These are phyloP conservation scores for Linnemannia elongata DNA, from an alignment of 192 early-diverging fungal species.

Conservation along the genomic window DNA sequence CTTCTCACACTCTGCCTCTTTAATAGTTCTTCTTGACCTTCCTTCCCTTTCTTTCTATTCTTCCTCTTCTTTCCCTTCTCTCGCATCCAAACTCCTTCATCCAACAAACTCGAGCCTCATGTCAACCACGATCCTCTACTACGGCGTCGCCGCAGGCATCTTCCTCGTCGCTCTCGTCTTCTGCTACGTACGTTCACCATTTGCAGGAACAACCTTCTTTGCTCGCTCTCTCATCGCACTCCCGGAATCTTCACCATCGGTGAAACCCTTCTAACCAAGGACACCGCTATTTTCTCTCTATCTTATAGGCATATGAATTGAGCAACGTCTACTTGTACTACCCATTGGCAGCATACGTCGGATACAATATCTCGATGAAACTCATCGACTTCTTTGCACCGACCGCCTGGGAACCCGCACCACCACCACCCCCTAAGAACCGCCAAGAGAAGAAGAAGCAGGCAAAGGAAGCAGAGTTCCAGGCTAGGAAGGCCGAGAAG, in stretches of 20 bases:
- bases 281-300: neutral
- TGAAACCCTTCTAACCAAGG: neutral
- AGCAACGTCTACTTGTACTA: conserved; percentile 42
- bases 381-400: conserved; percentile 30
- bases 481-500: conserved; percentile 35
- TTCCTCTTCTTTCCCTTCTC: neutral
- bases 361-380: conserved; percentile 37
- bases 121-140: conserved; percentile 33
- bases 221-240: neutral
- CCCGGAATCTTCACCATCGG: neutral
- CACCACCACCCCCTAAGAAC: conserved; percentile 35
- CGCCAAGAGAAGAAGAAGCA: conserved; percentile 55
- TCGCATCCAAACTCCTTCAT: neutral
- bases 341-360: conserved; percentile 34
- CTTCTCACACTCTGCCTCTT: neutral
- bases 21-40: neutral
- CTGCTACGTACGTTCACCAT: conserved; percentile 33
- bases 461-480: conserved; percentile 35
- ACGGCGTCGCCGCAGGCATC: conserved; percentile 26
- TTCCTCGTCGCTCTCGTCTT: conserved; percentile 46
- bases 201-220: too few relatives aligned
- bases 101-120: conserved; percentile 14
- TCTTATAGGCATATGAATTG: conserved; percentile 33
- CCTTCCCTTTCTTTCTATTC: neutral
- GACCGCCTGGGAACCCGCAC: conserved; percentile 42